Evolutionary conservation across 192 early-diverging fungal species (phyloP).

Genomic region (Gonapodya sp.): DNA sequence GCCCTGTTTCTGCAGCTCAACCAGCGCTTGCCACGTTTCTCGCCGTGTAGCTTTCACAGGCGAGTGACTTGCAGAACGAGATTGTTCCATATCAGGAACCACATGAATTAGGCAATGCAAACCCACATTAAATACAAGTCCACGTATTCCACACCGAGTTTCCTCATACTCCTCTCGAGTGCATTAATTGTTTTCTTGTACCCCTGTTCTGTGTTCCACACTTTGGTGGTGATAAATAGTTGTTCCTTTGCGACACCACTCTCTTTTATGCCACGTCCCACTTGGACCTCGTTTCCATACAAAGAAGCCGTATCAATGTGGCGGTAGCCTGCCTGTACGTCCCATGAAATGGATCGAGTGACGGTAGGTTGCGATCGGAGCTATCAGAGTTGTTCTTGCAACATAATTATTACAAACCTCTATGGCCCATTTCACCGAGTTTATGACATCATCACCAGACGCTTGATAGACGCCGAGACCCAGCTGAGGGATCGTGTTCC

Average conservation of each 20-base stretch:
- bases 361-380: too few relatives aligned
- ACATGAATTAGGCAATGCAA: background rate
- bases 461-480: too few relatives aligned
- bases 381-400: too few relatives aligned
- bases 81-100: background rate
- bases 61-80: background rate
- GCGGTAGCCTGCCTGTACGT: too few relatives aligned
- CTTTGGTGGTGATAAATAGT: conserved; percentile 11
- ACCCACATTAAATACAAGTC: conserved; percentile 5
- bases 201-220: background rate
- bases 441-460: too few relatives aligned
- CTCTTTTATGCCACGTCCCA: conserved; percentile 5
- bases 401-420: too few relatives aligned
- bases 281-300: conserved; percentile 6
- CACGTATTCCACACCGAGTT: conserved; percentile 8
- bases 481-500: too few relatives aligned
- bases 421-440: too few relatives aligned
- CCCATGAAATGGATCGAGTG: too few relatives aligned
- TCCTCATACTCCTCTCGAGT: background rate
- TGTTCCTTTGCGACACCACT: conserved; percentile 2
- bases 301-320: conserved; percentile 8
- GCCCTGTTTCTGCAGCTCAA: background rate
- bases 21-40: background rate
- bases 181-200: background rate
- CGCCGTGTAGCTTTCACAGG: background rate